phyloP scores from a whole-genome alignment of 177 flowering plant genomes.

The Telopea speciosissima region DNA sequence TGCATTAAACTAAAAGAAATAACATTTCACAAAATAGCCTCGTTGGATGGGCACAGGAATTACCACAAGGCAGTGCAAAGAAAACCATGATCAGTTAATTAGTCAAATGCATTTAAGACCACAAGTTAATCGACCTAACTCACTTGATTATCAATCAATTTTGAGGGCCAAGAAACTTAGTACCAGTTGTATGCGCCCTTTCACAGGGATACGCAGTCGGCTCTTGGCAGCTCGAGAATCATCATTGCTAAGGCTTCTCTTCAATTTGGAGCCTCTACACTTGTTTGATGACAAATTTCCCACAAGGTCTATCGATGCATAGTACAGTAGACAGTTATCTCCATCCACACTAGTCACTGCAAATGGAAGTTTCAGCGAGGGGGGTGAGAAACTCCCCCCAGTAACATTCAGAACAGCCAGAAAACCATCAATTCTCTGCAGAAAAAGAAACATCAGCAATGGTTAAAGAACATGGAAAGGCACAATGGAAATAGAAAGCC shows the following conservation, averaged over 20 bases:
- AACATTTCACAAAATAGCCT: too few species aligned
- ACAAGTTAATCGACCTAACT: constrained; percentile 14
- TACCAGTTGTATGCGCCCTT: constrained; percentile 97
- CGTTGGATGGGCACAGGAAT: not conserved
- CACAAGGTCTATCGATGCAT: constrained; percentile 67
- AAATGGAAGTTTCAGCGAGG: constrained; percentile 87
- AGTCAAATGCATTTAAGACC: not conserved
- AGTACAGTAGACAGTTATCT: constrained; percentile 70
- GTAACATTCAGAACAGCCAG: constrained; percentile 79
- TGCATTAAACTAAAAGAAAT: not conserved
- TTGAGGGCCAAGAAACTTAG: constrained; percentile 20
- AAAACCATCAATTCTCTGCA: constrained; percentile 86
- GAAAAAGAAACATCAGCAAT: not conserved
- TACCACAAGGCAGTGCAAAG: not conserved
- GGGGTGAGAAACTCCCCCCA: constrained; percentile 85
- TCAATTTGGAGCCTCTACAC: constrained; percentile 33
- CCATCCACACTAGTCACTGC: constrained; percentile 82
- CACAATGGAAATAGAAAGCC: too few species aligned
- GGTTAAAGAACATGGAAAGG: constrained; percentile 7
- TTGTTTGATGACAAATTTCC: constrained; percentile 43
- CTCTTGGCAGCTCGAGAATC: constrained; percentile 39
- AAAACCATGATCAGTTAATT: not conserved
- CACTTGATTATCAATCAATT: constrained; percentile 15
- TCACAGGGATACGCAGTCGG: constrained; percentile 76
- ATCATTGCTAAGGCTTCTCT: constrained; percentile 43